Evolutionary conservation across 306 rosid species (phyloP).

Genomic region (Herpetospermum pedunculosum): DNA sequence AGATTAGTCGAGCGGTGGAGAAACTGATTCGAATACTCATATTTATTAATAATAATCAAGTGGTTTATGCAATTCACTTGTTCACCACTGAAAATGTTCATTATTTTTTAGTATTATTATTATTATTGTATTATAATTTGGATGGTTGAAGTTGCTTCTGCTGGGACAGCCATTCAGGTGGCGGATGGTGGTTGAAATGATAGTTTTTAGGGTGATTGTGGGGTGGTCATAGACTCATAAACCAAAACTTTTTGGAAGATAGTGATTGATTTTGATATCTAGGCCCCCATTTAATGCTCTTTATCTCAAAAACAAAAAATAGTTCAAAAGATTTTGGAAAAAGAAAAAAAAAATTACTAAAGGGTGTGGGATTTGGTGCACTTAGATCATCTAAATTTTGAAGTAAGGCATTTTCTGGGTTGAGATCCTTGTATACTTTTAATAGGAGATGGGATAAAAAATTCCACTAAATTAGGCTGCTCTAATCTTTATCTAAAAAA

Average conservation of each 20-base stretch:
- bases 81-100: background rate
- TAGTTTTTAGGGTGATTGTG: constrained; percentile 1
- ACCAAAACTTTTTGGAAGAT: constrained; percentile 8
- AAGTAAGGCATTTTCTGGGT: background rate
- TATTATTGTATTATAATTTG: background rate
- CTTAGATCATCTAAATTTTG: background rate
- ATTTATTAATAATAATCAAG: background rate
- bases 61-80: background rate
- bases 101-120: background rate
- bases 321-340: background rate
- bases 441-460: background rate
- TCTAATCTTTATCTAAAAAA: background rate
- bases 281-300: constrained; percentile 10
- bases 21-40: too few relatives aligned
- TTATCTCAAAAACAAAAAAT: background rate
- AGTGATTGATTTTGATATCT: background rate
- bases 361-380: constrained; percentile 3
- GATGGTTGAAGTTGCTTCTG: constrained; percentile 8
- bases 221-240: background rate
- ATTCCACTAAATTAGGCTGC: background rate
- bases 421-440: background rate
- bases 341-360: background rate
- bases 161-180: constrained; percentile 7
- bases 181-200: constrained; percentile 3
- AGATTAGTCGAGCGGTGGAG: too few relatives aligned